Conservation (phyloP, 2,329 filamentous ascomycete species). For the Nemania sp. region DNA sequence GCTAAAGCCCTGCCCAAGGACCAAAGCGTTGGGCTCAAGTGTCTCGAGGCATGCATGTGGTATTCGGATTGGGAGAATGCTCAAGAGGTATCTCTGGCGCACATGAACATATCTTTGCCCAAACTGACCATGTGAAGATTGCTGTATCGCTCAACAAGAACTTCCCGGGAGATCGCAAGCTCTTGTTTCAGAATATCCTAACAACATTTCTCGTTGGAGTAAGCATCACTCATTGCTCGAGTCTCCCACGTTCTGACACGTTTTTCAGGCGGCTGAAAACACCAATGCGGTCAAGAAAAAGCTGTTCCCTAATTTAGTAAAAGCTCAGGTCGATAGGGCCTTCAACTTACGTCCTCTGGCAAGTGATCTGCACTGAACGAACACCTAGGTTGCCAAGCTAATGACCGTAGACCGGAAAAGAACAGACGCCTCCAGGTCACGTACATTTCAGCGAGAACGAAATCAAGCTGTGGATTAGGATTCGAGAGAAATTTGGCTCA, state of each 20-base stretch:
- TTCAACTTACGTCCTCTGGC: conserved; percentile 29
- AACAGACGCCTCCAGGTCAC: conserved; percentile 2
- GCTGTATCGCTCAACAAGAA: conserved; percentile 58
- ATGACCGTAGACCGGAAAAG: conserved; percentile 21
- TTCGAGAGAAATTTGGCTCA: conserved; percentile 28
- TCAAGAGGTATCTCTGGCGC: conserved; percentile 53
- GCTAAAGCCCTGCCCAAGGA: conserved; percentile 59
- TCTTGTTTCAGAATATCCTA: conserved; percentile 60
- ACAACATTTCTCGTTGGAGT: conserved; percentile 60
- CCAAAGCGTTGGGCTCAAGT: conserved; percentile 47
- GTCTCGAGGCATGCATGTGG: conserved; percentile 57
- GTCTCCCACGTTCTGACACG: conserved; percentile 10
- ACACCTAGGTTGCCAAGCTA: background rate
- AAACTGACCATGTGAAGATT: conserved; percentile 47
- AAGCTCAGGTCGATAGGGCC: conserved; percentile 34
- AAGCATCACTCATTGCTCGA: conserved; percentile 9
- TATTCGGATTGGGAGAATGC: conserved; percentile 61
- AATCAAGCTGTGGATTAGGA: conserved; percentile 33
- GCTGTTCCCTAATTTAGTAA: conserved; percentile 55
- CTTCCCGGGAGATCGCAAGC: conserved; percentile 52
- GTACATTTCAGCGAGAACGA: conserved; percentile 29
- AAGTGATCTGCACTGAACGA: background rate
- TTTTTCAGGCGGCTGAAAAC: conserved; percentile 23
- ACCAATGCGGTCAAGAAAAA: conserved; percentile 54
- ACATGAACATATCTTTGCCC: background rate